Evolutionary conservation across 2,329 filamentous ascomycete genomes (phyloP).

Genomic region (Orbilia javanica): DNA sequence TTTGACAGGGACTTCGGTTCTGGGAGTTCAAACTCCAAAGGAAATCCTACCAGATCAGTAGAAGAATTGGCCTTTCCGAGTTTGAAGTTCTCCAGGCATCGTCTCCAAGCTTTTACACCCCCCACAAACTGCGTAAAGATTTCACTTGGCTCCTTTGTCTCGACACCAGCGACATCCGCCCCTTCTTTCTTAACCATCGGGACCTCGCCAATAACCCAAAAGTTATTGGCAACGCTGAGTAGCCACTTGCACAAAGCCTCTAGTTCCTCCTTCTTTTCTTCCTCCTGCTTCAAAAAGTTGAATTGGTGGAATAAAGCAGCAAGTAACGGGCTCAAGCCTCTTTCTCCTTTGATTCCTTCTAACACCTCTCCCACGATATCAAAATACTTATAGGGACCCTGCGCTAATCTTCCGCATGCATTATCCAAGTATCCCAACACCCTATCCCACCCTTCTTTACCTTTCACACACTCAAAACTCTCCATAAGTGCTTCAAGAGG

Average conservation of each 20-base stretch:
- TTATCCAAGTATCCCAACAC: slow-evolving; percentile 51
- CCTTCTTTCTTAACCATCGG: slow-evolving; percentile 1
- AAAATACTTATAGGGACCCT: slow-evolving; percentile 52
- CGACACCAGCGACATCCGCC: neutral
- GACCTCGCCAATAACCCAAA: slow-evolving; percentile 44
- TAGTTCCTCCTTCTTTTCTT: slow-evolving; percentile 10
- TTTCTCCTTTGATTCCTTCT: neutral
- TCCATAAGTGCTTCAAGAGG: slow-evolving; percentile 49
- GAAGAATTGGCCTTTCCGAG: slow-evolving; percentile 1
- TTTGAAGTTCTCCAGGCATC: slow-evolving; percentile 22
- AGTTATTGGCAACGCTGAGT: slow-evolving; percentile 33
- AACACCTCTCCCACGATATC: slow-evolving; percentile 47
- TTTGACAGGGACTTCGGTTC: neutral
- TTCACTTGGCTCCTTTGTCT: neutral
- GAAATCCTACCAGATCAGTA: slow-evolving; percentile 12
- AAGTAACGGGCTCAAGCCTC: slow-evolving; percentile 24
- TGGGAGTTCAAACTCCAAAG: slow-evolving; percentile 11
- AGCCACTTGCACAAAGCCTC: slow-evolving; percentile 34
- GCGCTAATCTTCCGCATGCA: slow-evolving; percentile 43
- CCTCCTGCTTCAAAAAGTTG: slow-evolving; percentile 47
- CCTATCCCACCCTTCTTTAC: slow-evolving; percentile 23
- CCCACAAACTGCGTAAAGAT: slow-evolving; percentile 31
- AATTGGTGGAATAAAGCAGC: slow-evolving; percentile 54
- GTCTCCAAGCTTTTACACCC: slow-evolving; percentile 36
- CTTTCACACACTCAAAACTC: slow-evolving; percentile 36